Conservation (phyloP, 2,329 filamentous ascomycete genomes). For the Cordyceps tenuipes region DNA sequence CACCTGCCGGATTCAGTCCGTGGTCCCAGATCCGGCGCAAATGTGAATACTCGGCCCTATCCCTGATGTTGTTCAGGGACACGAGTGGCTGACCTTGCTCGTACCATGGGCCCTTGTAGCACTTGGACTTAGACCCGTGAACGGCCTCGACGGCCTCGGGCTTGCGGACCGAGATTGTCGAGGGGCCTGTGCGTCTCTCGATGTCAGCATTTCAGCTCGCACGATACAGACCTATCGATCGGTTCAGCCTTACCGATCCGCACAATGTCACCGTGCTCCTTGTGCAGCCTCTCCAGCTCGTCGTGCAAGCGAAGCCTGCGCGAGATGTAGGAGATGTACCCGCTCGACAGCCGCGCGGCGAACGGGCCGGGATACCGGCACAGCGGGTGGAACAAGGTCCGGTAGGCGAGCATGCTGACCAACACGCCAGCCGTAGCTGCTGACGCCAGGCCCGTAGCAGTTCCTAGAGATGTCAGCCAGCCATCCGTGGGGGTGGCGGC, state of each 20-base stretch:
- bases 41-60: conserved; percentile 22
- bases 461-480: background rate
- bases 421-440: conserved; percentile 11
- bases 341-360: conserved; percentile 19
- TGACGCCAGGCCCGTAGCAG: background rate
- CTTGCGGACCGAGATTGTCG: conserved; percentile 24
- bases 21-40: conserved; percentile 27
- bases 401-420: conserved; percentile 17
- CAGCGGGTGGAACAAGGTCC: conserved; percentile 19
- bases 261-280: conserved; percentile 23
- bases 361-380: conserved; percentile 22
- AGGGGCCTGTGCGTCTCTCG: conserved; percentile 15
- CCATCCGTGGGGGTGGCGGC: background rate
- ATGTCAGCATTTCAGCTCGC: background rate
- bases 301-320: conserved; percentile 18
- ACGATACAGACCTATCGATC: no score
- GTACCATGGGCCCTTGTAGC: conserved; percentile 27
- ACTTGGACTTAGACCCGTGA: conserved; percentile 22
- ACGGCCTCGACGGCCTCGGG: conserved; percentile 21
- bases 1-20: conserved; percentile 23
- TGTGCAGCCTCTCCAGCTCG: conserved; percentile 21
- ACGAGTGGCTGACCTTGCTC: conserved; percentile 21
- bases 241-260: conserved; percentile 16
- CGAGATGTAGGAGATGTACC: conserved; percentile 17
- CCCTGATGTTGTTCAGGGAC: conserved; percentile 24